Percentiles rank a stretch among this genome's conserved stretches.
Evolutionary conservation across 257 asterid genomes (phyloP).

Genomic region (Gentiana straminea): DNA sequence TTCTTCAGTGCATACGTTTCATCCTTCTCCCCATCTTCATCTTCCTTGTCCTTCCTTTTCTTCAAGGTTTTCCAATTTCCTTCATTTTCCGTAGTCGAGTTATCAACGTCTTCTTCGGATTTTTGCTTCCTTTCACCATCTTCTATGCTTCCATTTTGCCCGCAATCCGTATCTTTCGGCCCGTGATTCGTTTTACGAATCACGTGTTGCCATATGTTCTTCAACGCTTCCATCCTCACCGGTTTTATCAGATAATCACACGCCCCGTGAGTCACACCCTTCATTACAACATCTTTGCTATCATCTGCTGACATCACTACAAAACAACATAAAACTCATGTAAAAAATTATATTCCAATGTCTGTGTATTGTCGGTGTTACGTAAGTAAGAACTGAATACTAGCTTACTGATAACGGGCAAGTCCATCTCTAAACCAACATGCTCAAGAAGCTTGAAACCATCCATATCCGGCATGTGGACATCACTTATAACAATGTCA

Average conservation of each 20-base stretch:
- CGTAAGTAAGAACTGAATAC: background rate
- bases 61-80: slow-evolving; percentile 49
- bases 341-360: background rate
- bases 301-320: slow-evolving; percentile 99
- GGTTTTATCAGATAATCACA: slow-evolving; percentile 95
- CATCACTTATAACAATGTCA: slow-evolving; percentile 88
- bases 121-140: slow-evolving; percentile 58
- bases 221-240: slow-evolving; percentile 82
- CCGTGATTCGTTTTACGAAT: slow-evolving; percentile 73
- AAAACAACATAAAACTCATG: slow-evolving; percentile 9
- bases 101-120: slow-evolving; percentile 53
- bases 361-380: too few species aligned
- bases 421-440: slow-evolving; percentile 88
- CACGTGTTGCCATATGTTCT: slow-evolving; percentile 98
- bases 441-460: slow-evolving; percentile 89
- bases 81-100: slow-evolving; percentile 68
- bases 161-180: slow-evolving; percentile 60
- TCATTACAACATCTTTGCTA: slow-evolving; percentile 80
- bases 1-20: slow-evolving; percentile 65
- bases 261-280: slow-evolving; percentile 94
- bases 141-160: slow-evolving; percentile 55
- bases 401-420: slow-evolving; percentile 89
- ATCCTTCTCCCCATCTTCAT: slow-evolving; percentile 69
- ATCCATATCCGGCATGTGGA: slow-evolving; percentile 98
- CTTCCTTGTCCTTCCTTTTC: slow-evolving; percentile 83